These are phyloP conservation scores for Vachellia pachyceras DNA, from an alignment of 306 rosid genomes.

Conservation along the genomic window DNA sequence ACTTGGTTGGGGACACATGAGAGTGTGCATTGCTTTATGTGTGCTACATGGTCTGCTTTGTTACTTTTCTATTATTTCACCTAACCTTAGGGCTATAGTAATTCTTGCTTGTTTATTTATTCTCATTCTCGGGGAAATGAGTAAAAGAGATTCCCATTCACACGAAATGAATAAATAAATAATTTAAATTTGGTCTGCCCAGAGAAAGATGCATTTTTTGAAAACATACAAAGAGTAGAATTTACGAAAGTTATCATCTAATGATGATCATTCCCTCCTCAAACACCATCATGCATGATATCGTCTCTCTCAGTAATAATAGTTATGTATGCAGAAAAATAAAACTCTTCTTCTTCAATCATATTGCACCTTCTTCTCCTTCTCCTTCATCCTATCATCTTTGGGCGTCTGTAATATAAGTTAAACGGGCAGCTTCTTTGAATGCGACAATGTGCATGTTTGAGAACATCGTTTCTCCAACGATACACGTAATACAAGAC, in stretches of 20 bases:
- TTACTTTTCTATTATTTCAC: constrained; percentile 49
- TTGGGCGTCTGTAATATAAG: constrained; percentile 16
- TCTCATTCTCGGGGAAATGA: constrained; percentile 48
- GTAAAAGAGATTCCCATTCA: constrained; percentile 59
- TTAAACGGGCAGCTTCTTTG: not conserved
- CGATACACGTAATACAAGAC: too few relatives aligned
- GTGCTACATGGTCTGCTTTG: constrained; percentile 25
- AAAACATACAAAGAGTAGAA: constrained; percentile 42
- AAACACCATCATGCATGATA: constrained; percentile 4
- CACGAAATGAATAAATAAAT: constrained; percentile 15
- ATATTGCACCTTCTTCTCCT: constrained; percentile 18
- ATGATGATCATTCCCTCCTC: not conserved
- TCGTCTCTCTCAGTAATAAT: constrained; percentile 4
- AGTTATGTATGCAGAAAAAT: not conserved
- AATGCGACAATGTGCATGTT: too few relatives aligned
- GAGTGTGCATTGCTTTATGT: constrained; percentile 49
- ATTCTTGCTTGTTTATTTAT: not conserved
- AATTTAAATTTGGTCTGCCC: not conserved
- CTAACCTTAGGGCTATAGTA: constrained; percentile 45
- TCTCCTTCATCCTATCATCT: constrained; percentile 9
- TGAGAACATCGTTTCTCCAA: too few relatives aligned
- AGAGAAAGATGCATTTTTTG: constrained; percentile 11
- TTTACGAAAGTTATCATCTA: constrained; percentile 46
- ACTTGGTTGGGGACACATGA: constrained; percentile 63
- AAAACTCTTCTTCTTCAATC: not conserved